Base-by-base conservation (phyloP, 768 basidiomycete species). In the Ramaria sp. region DNA sequence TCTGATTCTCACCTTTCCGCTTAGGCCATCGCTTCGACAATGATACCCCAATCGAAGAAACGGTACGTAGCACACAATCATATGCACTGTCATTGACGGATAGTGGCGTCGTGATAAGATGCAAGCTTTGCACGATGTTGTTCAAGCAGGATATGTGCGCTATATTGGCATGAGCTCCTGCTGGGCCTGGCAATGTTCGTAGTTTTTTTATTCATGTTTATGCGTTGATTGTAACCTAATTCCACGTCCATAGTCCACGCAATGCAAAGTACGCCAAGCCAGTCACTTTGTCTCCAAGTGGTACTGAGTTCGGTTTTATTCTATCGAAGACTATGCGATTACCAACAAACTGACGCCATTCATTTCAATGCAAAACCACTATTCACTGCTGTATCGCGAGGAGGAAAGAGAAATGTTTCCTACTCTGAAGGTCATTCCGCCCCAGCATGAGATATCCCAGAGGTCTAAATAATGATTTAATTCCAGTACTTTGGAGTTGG, bases 101-200 rank as follows among this genome's bases (percentile, higher is more conserved):
- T 69, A 73, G 34, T 10, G 34, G 9, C 54, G 53, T 60, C 11
- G 65, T 73, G 13, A 70, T 69, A 69, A 68, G 13, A 72, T 72
- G 70, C 65, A 67, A 54, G 71, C 71, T 1, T 57, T 72, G 11
- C 66, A 72, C 47, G 71, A 72, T 54, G 66, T 72, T 31, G 69
- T 72, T 1, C 61, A 69, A 52, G 63, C 64, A 3, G 71, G 71
- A 27, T 67, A 68, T 50, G 70, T 66, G 27, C 58, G 71, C 47
- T 71, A 66, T 52, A 66, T 66, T 33, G 65, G 65, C 17, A 61
- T 58, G 41, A 59, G 57, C 56, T 51, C 48, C 38, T 62, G 61
- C 59, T 61, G 42, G 47, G 60, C 63, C 0, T 62, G 60, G 58
- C 62, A 62, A 45, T 60, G 53, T 54, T 27, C 11, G 43, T 43